A percentile compares a stretch with the other conserved stretches of the same genome.
These are phyloP conservation scores for Pharnaceum exiguum DNA, from an alignment of 148 eudicot species.

Conservation along the genomic window DNA sequence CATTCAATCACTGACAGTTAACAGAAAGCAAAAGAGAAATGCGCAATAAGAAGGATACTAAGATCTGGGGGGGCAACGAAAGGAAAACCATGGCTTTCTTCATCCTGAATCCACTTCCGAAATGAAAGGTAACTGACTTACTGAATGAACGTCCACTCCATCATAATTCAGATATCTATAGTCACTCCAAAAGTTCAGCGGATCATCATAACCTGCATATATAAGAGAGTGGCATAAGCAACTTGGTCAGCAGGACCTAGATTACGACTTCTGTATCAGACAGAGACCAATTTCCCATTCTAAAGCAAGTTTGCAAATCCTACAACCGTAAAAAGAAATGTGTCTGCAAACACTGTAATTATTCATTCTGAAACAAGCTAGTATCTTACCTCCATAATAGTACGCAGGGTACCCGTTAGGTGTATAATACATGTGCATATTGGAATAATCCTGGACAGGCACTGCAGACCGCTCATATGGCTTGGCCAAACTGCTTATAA, in stretches of 20 bases:
- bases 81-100: too few relatives aligned
- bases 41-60: too few relatives aligned
- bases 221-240: not conserved
- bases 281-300: too few relatives aligned
- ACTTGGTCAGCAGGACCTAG: not conserved
- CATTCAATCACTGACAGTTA: too few relatives aligned
- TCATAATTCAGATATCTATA: slow-evolving; percentile 41
- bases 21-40: too few relatives aligned
- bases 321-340: not conserved
- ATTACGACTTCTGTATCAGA: not conserved
- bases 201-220: slow-evolving; percentile 37
- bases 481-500: slow-evolving; percentile 38
- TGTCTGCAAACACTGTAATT: not conserved
- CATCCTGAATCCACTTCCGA: not conserved
- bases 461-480: slow-evolving; percentile 37
- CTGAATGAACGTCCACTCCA: slow-evolving; percentile 22
- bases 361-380: not conserved
- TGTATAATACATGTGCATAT: slow-evolving; percentile 31
- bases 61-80: too few relatives aligned
- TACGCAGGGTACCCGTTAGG: slow-evolving; percentile 33
- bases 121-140: slow-evolving; percentile 9
- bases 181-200: slow-evolving; percentile 33
- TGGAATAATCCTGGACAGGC: slow-evolving; percentile 33
- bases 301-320: too few relatives aligned
- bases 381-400: slow-evolving; percentile 32